Evolutionary conservation across 1,284 basidiomycete species (phyloP).

Genomic region (Stereum hirsutum): DNA sequence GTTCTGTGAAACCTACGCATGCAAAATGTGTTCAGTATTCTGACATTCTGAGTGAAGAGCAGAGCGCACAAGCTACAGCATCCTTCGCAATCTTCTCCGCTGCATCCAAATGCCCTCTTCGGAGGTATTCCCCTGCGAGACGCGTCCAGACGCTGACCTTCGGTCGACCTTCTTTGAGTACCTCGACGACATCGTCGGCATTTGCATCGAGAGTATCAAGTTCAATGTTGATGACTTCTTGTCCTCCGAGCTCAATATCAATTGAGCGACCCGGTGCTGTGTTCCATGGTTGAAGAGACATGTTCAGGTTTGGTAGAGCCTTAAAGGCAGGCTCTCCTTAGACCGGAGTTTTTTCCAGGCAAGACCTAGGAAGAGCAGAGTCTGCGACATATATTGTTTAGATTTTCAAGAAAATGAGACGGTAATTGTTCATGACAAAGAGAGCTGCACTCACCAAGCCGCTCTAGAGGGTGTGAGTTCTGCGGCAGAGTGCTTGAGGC

Average conservation of each 20-base stretch:
- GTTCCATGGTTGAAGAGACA: conserved; percentile 12
- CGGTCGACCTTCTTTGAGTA: conserved; percentile 62
- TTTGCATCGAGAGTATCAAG: conserved; percentile 69
- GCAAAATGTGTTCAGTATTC: no score
- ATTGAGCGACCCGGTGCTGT: conserved; percentile 21
- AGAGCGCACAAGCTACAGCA: conserved; percentile 52
- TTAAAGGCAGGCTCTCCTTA: not conserved
- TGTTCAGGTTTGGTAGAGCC: conserved; percentile 2
- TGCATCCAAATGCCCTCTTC: conserved; percentile 53
- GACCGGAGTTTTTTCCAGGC: no score
- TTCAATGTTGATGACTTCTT: conserved; percentile 76
- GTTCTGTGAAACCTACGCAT: no score
- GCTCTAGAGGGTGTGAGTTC: no score
- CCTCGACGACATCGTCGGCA: conserved; percentile 62
- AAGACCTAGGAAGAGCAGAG: no score
- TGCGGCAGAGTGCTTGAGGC: no score
- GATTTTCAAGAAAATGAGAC: no score
- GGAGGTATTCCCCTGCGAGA: conserved; percentile 72
- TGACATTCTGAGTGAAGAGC: no score
- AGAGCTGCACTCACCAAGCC: no score
- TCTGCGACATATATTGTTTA: no score
- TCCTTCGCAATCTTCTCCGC: conserved; percentile 60
- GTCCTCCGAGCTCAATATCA: conserved; percentile 62
- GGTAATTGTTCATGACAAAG: no score
- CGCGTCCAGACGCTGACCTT: conserved; percentile 68